Percentiles rank a stretch among this genome's conserved stretches.
Conservation (phyloP, 352 stramenopile genomes). For the Globisporangium carolinianum region DNA sequence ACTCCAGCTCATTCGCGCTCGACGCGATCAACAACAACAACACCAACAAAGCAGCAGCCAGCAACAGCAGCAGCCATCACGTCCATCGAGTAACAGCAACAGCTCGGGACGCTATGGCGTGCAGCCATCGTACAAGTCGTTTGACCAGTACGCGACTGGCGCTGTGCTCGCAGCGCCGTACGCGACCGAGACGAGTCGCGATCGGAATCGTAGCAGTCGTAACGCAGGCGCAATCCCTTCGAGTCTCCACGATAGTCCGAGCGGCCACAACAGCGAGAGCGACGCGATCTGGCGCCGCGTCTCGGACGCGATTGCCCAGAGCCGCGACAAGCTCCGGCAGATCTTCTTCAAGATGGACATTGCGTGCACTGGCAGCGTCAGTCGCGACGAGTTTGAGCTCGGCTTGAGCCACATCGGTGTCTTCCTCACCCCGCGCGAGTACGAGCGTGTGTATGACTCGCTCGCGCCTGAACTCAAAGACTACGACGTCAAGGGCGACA, state of each 20-base stretch:
- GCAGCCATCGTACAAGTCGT: conserved; percentile 1
- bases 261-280: conserved; percentile 20
- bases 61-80: conserved; percentile 2
- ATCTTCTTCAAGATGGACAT: conserved; percentile 83
- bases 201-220: too few relatives aligned
- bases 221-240: conserved; percentile 3
- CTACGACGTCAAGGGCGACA: neutral
- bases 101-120: neutral
- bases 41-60: conserved; percentile 6
- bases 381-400: conserved; percentile 60
- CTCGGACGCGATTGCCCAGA: conserved; percentile 34
- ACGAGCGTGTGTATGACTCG: conserved; percentile 56
- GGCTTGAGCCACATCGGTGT: conserved; percentile 66
- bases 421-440: conserved; percentile 59
- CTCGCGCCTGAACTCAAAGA: conserved; percentile 31
- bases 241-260: conserved; percentile 4
- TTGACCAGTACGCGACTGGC: conserved; percentile 1
- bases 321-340: conserved; percentile 58
- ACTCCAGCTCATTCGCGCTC: conserved; percentile 42
- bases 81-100: conserved; percentile 1
- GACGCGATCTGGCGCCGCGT: conserved; percentile 56
- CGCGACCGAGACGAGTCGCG: conserved; percentile 21
- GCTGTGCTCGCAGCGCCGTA: conserved; percentile 41
- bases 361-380: conserved; percentile 50
- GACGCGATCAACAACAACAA: conserved; percentile 34